Conservation (phyloP, 164 flowering plant genomes). For the Warburgia ugandensis region DNA sequence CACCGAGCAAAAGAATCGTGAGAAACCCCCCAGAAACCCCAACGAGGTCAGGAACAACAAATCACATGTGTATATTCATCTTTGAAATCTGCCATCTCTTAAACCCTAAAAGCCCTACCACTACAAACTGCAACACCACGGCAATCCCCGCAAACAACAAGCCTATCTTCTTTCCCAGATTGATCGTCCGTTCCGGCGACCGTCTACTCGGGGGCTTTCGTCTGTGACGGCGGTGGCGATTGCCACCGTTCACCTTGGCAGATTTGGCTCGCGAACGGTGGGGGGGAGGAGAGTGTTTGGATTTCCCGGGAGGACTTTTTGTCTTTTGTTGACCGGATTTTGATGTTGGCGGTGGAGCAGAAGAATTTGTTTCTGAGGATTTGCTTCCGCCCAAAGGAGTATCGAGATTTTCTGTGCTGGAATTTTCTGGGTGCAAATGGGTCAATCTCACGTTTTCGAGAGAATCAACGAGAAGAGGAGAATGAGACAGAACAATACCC, state of each 20-base stretch:
- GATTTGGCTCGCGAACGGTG: background rate
- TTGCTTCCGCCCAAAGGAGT: too few species aligned
- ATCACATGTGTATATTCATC: too few species aligned
- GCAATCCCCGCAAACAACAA: conserved; percentile 22
- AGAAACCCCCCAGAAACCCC: too few species aligned
- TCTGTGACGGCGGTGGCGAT: background rate
- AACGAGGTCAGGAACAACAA: too few species aligned
- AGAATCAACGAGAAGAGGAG: background rate
- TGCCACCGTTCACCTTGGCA: background rate
- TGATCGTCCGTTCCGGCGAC: conserved; percentile 2
- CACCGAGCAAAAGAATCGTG: too few species aligned
- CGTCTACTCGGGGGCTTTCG: too few species aligned
- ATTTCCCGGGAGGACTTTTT: too few species aligned
- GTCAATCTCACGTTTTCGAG: background rate
- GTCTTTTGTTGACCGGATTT: too few species aligned
- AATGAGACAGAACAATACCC: background rate
- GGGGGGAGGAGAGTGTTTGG: background rate
- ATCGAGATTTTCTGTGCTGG: too few species aligned
- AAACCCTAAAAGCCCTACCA: conserved; percentile 16
- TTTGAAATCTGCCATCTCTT: conserved; percentile 21
- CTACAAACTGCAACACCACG: conserved; percentile 21
- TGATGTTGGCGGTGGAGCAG: background rate
- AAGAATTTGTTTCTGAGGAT: too few species aligned
- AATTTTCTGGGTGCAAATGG: background rate
- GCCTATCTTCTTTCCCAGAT: conserved; percentile 24